Evolutionary conservation across 805 yeast genomes (phyloP).

Genomic region (Candida oleophila): DNA sequence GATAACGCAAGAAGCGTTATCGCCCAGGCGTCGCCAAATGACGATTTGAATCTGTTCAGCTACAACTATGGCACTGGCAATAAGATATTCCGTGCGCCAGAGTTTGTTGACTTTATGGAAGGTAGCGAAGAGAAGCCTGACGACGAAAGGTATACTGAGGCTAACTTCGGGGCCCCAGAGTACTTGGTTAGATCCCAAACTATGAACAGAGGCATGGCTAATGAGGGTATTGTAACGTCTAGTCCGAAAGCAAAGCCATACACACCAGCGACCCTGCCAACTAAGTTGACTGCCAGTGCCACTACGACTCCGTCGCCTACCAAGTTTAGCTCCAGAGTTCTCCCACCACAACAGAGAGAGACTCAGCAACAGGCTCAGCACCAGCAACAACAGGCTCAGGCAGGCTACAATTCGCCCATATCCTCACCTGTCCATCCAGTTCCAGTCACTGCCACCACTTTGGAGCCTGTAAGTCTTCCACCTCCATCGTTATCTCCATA

Average conservation of each 20-base stretch:
- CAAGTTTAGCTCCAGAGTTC: not conserved
- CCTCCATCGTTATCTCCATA: slow-evolving; percentile 1
- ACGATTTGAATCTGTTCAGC: slow-evolving; percentile 58
- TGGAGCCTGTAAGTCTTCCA: slow-evolving; percentile 2
- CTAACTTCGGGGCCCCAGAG: slow-evolving; percentile 35
- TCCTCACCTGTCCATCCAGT: not conserved
- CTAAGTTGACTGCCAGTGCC: not conserved
- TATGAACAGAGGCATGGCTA: slow-evolving; percentile 13
- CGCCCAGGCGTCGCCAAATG: slow-evolving; percentile 64
- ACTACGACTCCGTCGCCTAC: slow-evolving; percentile 2
- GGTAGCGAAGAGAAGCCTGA: slow-evolving; percentile 29
- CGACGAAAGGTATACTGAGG: slow-evolving; percentile 19
- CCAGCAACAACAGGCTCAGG: no score
- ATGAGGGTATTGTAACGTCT: slow-evolving; percentile 1
- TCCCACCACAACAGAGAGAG: not conserved
- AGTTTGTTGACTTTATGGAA: slow-evolving; percentile 56
- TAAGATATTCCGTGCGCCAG: slow-evolving; percentile 56
- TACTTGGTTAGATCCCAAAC: slow-evolving; percentile 11
- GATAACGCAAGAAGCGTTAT: slow-evolving; percentile 66
- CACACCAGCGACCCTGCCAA: slow-evolving; percentile 1
- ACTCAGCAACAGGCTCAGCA: not conserved
- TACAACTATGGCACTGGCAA: slow-evolving; percentile 62
- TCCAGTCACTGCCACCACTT: not conserved
- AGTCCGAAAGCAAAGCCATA: slow-evolving; percentile 1
- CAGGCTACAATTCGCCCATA: not conserved